phyloP scores from a whole-genome alignment of 441 rosid species.

The California macrophylla region DNA sequence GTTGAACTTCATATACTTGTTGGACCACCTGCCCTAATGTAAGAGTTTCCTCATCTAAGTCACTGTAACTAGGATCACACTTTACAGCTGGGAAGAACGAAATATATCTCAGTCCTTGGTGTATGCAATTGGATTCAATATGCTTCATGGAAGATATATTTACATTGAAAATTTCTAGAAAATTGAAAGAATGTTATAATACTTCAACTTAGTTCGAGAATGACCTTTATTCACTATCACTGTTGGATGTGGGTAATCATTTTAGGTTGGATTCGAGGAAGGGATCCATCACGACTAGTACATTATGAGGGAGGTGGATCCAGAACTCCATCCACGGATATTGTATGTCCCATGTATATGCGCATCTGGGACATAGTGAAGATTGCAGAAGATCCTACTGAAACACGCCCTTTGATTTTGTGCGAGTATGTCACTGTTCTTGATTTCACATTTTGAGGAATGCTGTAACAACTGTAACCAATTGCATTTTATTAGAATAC shows the following conservation, averaged over 20 bases:
- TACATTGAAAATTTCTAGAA: background rate
- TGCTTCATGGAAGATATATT: background rate
- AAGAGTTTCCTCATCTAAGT: background rate
- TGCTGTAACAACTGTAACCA: background rate
- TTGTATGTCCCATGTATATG: conserved; percentile 98
- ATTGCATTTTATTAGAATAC: conserved; percentile 15
- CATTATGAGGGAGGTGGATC: conserved; percentile 99
- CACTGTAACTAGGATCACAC: background rate
- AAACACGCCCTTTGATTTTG: conserved; percentile 86
- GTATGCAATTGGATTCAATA: background rate
- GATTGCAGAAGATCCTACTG: conserved; percentile 79
- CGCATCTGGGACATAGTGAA: conserved; percentile 92
- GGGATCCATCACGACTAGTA: conserved; percentile 62
- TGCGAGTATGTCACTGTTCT: conserved; percentile 38
- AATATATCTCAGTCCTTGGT: background rate
- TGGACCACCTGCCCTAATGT: background rate
- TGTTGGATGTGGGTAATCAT: conserved; percentile 19
- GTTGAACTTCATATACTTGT: background rate
- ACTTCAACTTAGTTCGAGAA: background rate
- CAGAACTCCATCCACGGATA: conserved; percentile 79
- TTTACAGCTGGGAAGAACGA: background rate
- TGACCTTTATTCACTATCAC: background rate
- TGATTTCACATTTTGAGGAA: conserved; percentile 13
- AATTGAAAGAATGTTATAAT: background rate
- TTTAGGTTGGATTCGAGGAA: conserved; percentile 86